These are phyloP conservation scores for Plasmodium coatneyi DNA, from an alignment of 169 alveolate genomes.

Conservation along the genomic window DNA sequence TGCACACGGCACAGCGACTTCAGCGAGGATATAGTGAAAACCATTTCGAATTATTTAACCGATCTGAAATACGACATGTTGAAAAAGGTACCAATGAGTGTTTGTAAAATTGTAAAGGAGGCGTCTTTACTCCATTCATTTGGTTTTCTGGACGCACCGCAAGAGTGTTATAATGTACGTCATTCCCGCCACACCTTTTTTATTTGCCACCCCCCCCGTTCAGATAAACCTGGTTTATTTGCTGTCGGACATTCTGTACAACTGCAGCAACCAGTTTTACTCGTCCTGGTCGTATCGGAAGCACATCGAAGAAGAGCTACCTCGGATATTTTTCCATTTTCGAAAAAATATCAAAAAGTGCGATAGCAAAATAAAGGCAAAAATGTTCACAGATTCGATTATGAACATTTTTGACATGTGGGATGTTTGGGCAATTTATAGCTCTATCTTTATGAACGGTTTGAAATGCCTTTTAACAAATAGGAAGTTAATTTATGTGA, in stretches of 20 bases:
- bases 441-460: conserved; percentile 45
- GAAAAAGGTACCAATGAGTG: conserved; percentile 47
- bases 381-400: conserved; percentile 36
- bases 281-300: conserved; percentile 82
- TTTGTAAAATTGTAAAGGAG: neutral
- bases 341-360: conserved; percentile 53
- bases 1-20: conserved; percentile 73
- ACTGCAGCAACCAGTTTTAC: conserved; percentile 77
- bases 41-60: conserved; percentile 30
- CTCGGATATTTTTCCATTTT: conserved; percentile 77
- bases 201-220: neutral
- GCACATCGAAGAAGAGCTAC: conserved; percentile 79
- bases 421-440: conserved; percentile 51
- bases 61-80: conserved; percentile 64
- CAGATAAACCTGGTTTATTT: conserved; percentile 82
- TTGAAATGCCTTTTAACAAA: conserved; percentile 42
- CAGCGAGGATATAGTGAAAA: conserved; percentile 45
- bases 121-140: neutral
- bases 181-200: neutral
- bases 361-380: conserved; percentile 65
- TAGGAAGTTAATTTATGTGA: conserved; percentile 51
- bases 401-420: conserved; percentile 55
- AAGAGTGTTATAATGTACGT: neutral
- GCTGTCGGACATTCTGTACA: conserved; percentile 80
- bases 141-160: neutral